Percentiles rank a stretch among this genome's conserved stretches.
These are phyloP conservation scores for Beauveria caledonica DNA, from an alignment of 2,329 filamentous ascomycete genomes.

Conservation along the genomic window DNA sequence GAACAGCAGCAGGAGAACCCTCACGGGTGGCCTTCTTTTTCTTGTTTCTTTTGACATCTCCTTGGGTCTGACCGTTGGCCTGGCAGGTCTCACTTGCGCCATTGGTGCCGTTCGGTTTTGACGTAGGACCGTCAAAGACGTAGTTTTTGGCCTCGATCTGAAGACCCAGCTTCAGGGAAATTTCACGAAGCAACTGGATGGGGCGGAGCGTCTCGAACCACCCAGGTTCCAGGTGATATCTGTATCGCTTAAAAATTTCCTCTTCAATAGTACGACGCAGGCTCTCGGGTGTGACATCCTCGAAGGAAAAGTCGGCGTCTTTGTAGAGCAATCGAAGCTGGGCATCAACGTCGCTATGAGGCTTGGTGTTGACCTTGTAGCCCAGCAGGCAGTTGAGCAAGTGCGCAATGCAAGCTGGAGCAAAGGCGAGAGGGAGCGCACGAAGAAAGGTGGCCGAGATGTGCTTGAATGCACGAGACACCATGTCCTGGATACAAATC, in stretches of 20 bases:
- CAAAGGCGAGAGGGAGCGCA: constrained; percentile 69
- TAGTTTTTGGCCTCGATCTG: constrained; percentile 69
- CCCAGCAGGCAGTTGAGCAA: constrained; percentile 91
- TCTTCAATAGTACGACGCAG: constrained; percentile 62
- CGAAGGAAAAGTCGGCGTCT: constrained; percentile 74
- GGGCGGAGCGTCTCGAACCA: constrained; percentile 64
- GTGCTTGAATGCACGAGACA: constrained; percentile 94
- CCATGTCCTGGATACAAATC: constrained; percentile 83
- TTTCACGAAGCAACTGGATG: constrained; percentile 80
- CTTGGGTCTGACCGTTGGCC: constrained; percentile 33
- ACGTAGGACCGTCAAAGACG: constrained; percentile 22
- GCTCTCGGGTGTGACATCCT: constrained; percentile 65
- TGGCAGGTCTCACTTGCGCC: constrained; percentile 27
- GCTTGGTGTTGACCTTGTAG: constrained; percentile 64
- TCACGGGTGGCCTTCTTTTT: constrained; percentile 56
- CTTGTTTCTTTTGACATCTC: constrained; percentile 49
- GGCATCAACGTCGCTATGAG: constrained; percentile 68
- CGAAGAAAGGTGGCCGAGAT: constrained; percentile 71
- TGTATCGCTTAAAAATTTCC: constrained; percentile 67
- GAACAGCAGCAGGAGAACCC: constrained; percentile 39
- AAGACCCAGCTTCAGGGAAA: constrained; percentile 80
- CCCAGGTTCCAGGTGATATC: constrained; percentile 59
- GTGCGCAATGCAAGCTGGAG: constrained; percentile 73
- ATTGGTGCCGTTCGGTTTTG: constrained; percentile 20
- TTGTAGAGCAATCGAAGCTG: constrained; percentile 67